A percentile compares a stretch with the other conserved stretches of the same genome.
phyloP scores from a whole-genome alignment of 2,329 filamentous ascomycete genomes.

The Calonectria hongkongensis region DNA sequence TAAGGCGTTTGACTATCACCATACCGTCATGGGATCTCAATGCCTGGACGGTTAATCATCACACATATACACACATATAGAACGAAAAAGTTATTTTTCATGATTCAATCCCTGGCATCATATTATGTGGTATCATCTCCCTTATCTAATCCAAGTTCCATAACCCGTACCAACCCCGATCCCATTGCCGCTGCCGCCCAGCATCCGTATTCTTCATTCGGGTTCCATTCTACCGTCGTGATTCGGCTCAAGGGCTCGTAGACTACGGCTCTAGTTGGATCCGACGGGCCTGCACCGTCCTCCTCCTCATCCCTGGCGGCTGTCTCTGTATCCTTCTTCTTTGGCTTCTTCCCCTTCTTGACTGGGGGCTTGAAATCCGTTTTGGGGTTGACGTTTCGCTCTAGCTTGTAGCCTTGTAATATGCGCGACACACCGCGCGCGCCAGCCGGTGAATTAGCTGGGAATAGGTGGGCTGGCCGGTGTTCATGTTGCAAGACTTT shows the following conservation, averaged over 20 bases:
- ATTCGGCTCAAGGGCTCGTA: slow-evolving; percentile 79
- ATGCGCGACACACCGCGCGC: slow-evolving; percentile 71
- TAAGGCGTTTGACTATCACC: slow-evolving; percentile 90
- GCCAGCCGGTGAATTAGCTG: slow-evolving; percentile 53
- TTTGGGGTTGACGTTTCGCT: slow-evolving; percentile 69
- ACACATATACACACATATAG: background rate
- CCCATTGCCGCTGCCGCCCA: slow-evolving; percentile 81
- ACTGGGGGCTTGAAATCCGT: slow-evolving; percentile 62
- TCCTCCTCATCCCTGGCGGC: slow-evolving; percentile 59
- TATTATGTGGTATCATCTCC: slow-evolving; percentile 42
- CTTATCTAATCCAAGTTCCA: slow-evolving; percentile 76
- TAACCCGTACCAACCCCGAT: slow-evolving; percentile 79
- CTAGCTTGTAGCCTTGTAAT: slow-evolving; percentile 70
- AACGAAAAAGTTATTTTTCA: background rate
- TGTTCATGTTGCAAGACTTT: slow-evolving; percentile 74
- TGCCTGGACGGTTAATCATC: slow-evolving; percentile 61
- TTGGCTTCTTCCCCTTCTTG: slow-evolving; percentile 61
- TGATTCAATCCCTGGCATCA: slow-evolving; percentile 19
- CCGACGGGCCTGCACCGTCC: slow-evolving; percentile 57
- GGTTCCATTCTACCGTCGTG: slow-evolving; percentile 80
- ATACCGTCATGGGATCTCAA: slow-evolving; percentile 74
- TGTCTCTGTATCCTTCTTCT: slow-evolving; percentile 60
- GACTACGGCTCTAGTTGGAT: slow-evolving; percentile 68
- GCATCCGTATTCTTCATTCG: slow-evolving; percentile 78
- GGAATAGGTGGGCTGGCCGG: slow-evolving; percentile 59